Base-by-base conservation (phyloP, 2,329 filamentous ascomycete genomes). In the Incumbomyces delicatus region DNA sequence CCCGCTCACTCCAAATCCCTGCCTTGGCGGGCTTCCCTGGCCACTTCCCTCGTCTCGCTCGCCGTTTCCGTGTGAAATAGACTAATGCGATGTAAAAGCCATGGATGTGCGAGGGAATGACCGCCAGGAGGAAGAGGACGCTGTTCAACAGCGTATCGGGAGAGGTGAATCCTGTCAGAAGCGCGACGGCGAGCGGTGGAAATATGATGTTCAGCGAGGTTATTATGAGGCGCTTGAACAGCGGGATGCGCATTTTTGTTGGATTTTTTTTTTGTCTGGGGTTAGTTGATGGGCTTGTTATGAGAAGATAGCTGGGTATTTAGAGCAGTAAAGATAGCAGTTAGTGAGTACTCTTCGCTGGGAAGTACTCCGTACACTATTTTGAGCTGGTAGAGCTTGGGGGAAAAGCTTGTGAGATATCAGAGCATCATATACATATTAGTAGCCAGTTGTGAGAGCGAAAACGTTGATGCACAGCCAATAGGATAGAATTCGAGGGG, bases 21-120 rank as follows among this genome's bases (percentile, higher is more conserved):
- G 57, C 44, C 43, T 62, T 64, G 3, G 53, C 49, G 13, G 22
- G 22, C 2, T 59, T 58, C 10, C 66, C 66, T 2, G 66, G 66
- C 41, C 61, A 67, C 31, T 53, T 49, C 3, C 64, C 64, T 48
- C 61, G 63, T 33, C 60, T 57, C 13, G 65, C 65, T 53, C 63
- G 65, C 3, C 57, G 55, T 38, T 61, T 58, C 29, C 66, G 58
- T 35, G 62, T 60, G 52, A 67, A 68, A 50, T 66, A 69, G 0
- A 60, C 61, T 47, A 61, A 61, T 27, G 57, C 61, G 42, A 69
- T 60, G 51, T 67, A 68, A 53, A 69, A 68, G 34, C 62, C 65
- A 48, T 69, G 66, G 3, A 67, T 53, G 46, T 69, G 64, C 3
- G 57, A 60, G 2, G 65, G 66, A 6, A 69, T 60, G 17, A 68